phyloP scores from a whole-genome alignment of 148 eudicot genomes.

The Gaultheria prostrata region DNA sequence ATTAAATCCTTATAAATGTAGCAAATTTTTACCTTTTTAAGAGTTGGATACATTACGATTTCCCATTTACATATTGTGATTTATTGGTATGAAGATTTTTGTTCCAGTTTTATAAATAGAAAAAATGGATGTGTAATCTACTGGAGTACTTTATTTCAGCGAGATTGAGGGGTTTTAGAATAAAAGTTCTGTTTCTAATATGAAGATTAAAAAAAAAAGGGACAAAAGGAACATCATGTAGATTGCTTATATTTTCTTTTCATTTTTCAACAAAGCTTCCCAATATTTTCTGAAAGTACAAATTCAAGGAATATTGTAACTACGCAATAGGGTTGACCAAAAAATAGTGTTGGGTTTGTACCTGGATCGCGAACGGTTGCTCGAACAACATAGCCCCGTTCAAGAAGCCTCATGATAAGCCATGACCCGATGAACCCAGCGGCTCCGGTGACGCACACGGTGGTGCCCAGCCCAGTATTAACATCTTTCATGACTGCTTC shows the following conservation, averaged over 20 bases:
- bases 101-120: not conserved
- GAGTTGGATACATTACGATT: not conserved
- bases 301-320: not conserved
- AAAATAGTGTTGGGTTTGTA: not conserved
- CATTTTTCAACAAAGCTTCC: not conserved
- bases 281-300: not conserved
- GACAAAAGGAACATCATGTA: not conserved
- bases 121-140: not conserved
- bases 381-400: slow-evolving; percentile 55
- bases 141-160: too few species aligned
- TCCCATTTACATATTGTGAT: too few species aligned
- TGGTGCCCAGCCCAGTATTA: not conserved
- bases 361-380: slow-evolving; percentile 76
- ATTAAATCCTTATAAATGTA: not conserved
- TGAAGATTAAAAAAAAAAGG: too few species aligned
- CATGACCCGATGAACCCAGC: slow-evolving; percentile 70
- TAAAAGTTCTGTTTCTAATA: not conserved
- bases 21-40: not conserved
- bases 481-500: not conserved
- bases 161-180: not conserved
- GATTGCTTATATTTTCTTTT: not conserved
- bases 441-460: slow-evolving; percentile 77
- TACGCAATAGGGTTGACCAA: too few species aligned
- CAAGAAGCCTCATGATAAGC: slow-evolving; percentile 72
- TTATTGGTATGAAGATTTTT: not conserved